Conservation (phyloP, 176 grass and related monocot species). For the Hordeum marinum region DNA sequence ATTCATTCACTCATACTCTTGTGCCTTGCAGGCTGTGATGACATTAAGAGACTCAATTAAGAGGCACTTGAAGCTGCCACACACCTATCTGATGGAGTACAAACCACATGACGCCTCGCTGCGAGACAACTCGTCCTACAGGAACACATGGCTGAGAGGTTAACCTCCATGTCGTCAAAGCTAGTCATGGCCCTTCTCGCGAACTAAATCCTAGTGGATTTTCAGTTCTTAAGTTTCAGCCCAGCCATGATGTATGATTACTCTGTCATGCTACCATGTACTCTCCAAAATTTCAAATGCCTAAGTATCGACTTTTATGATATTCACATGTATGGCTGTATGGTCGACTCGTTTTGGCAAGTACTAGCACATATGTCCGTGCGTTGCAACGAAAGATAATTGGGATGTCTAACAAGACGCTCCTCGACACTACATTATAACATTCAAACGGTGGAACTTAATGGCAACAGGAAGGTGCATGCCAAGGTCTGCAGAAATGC, state of each 20-base stretch:
- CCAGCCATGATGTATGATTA: not conserved
- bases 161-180: constrained; percentile 14
- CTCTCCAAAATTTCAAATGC: not conserved
- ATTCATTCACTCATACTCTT: not conserved
- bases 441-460: too few species aligned
- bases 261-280: constrained; percentile 15
- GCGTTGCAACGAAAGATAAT: too few species aligned
- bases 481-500: too few species aligned
- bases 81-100: constrained; percentile 97
- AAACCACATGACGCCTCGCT: constrained; percentile 86
- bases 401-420: too few species aligned
- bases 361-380: too few species aligned
- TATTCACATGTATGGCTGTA: not conserved
- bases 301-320: not conserved
- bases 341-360: not conserved
- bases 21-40: constrained; percentile 68
- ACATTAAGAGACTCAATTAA: constrained; percentile 90
- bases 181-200: not conserved
- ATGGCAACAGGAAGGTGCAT: too few species aligned
- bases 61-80: constrained; percentile 87
- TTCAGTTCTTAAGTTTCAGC: not conserved
- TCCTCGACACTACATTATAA: too few species aligned
- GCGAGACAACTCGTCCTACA: constrained; percentile 91
- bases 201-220: constrained; percentile 6
- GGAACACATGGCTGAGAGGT: constrained; percentile 94